A percentile compares a stretch with the other conserved stretches of the same genome.
Evolutionary conservation across 495 filamentous ascomycete species (phyloP).

Genomic region (Poronia punctata): DNA sequence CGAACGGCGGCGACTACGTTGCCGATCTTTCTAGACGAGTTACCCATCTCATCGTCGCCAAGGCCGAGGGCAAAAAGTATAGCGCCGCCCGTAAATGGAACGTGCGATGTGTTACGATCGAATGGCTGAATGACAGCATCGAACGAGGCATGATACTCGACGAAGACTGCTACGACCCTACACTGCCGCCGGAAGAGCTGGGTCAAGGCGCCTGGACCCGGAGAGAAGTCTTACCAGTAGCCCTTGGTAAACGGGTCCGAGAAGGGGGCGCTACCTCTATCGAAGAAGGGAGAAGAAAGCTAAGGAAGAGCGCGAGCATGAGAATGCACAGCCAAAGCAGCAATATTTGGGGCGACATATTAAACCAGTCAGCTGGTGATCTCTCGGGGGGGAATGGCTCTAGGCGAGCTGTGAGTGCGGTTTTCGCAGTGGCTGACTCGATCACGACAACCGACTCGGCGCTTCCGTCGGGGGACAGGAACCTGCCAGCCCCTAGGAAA

Average conservation of each 20-base stretch:
- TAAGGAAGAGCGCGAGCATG: slow-evolving; percentile 73
- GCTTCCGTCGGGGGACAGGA: slow-evolving; percentile 4
- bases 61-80: slow-evolving; percentile 80
- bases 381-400: slow-evolving; percentile 7
- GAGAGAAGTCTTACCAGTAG: slow-evolving; percentile 30
- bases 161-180: slow-evolving; percentile 73
- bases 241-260: slow-evolving; percentile 32
- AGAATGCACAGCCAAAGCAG: slow-evolving; percentile 73
- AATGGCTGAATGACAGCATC: slow-evolving; percentile 82
- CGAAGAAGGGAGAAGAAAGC: slow-evolving; percentile 54
- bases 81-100: slow-evolving; percentile 73
- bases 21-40: slow-evolving; percentile 80
- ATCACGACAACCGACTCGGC: slow-evolving; percentile 3
- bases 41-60: slow-evolving; percentile 77
- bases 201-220: slow-evolving; percentile 76
- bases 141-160: slow-evolving; percentile 91
- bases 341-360: slow-evolving; percentile 82
- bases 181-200: slow-evolving; percentile 57
- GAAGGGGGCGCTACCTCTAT: slow-evolving; percentile 16
- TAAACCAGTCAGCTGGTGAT: slow-evolving; percentile 32
- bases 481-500: slow-evolving; percentile 4
- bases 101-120: slow-evolving; percentile 65
- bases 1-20: slow-evolving; percentile 73
- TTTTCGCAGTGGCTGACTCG: background rate
- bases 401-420: slow-evolving; percentile 6